These are phyloP conservation scores for Taphrina sp. DNA, from an alignment of 1,139 yeast genomes.

Conservation along the genomic window DNA sequence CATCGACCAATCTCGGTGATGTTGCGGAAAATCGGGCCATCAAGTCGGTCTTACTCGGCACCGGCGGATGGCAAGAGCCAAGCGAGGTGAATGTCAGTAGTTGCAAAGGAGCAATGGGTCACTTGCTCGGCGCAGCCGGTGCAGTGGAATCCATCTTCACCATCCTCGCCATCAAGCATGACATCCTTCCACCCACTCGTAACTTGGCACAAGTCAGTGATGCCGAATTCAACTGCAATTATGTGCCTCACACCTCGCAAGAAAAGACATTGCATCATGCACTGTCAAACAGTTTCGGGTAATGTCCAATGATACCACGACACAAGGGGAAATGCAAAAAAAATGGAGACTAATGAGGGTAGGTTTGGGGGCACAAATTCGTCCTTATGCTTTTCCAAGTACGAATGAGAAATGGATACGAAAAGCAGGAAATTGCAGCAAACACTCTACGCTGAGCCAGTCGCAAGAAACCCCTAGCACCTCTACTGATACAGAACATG, in stretches of 20 bases:
- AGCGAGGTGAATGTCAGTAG: conserved; percentile 59
- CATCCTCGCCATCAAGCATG: conserved; percentile 56
- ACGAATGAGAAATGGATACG: too few species aligned
- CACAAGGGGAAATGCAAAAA: not conserved
- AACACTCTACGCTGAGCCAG: too few species aligned
- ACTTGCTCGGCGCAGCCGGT: conserved; percentile 93
- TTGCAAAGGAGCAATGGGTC: conserved; percentile 91
- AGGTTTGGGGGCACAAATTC: conserved; percentile 92
- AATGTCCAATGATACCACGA: not conserved
- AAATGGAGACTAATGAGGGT: not conserved
- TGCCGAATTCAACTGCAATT: conserved; percentile 56
- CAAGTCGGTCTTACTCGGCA: conserved; percentile 47
- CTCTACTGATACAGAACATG: too few species aligned
- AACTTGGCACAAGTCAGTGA: conserved; percentile 60
- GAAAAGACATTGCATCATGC: conserved; percentile 54
- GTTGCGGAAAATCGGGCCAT: conserved; percentile 82
- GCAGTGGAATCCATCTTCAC: conserved; percentile 88
- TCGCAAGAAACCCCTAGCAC: too few species aligned
- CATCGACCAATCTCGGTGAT: conserved; percentile 88
- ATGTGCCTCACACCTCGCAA: conserved; percentile 55
- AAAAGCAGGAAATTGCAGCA: too few species aligned
- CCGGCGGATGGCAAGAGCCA: conserved; percentile 35
- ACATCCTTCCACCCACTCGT: conserved; percentile 70
- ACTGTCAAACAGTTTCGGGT: conserved; percentile 83
- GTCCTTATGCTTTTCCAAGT: conserved; percentile 47